Evolutionary conservation across 1,139 yeast species (phyloP).

Genomic region (Hyphopichia khmerensis): DNA sequence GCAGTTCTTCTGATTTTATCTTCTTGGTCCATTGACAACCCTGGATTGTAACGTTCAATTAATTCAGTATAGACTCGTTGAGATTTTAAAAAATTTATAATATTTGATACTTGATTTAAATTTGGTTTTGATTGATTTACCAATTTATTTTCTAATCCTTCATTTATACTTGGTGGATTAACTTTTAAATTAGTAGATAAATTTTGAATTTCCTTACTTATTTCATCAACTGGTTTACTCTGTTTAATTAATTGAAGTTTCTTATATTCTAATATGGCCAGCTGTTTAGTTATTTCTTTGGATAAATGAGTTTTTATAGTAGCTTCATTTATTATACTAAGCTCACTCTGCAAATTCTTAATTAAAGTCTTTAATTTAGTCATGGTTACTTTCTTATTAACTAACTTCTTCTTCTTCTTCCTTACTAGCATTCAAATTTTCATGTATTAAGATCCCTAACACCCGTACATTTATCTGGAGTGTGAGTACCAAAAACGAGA

Average conservation of each 20-base stretch:
- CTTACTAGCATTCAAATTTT: too few relatives aligned
- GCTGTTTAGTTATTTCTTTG: conserved; percentile 47
- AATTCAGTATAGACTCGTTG: conserved; percentile 80
- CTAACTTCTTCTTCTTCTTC: too few relatives aligned
- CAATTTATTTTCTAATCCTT: conserved; percentile 23
- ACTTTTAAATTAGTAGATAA: conserved; percentile 18
- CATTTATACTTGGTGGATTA: conserved; percentile 20
- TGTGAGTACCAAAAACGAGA: too few relatives aligned
- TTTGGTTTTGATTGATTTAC: conserved; percentile 12
- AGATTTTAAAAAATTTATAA: conserved; percentile 56
- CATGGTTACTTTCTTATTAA: not conserved
- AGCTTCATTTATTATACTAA: conserved; percentile 43
- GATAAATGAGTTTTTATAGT: conserved; percentile 43
- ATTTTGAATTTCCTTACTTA: conserved; percentile 28
- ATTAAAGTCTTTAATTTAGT: not conserved
- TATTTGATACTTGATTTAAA: conserved; percentile 44
- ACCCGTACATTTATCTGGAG: too few relatives aligned
- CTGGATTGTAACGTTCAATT: conserved; percentile 84
- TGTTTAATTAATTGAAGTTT: conserved; percentile 48
- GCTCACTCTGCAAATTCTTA: conserved; percentile 28
- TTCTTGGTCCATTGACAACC: conserved; percentile 70
- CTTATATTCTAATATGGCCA: conserved; percentile 54
- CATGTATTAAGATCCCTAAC: too few relatives aligned
- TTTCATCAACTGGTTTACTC: conserved; percentile 34
- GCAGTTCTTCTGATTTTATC: conserved; percentile 83